Conservation (phyloP, 2,329 filamentous ascomycete species). For the Nemania sp. region DNA sequence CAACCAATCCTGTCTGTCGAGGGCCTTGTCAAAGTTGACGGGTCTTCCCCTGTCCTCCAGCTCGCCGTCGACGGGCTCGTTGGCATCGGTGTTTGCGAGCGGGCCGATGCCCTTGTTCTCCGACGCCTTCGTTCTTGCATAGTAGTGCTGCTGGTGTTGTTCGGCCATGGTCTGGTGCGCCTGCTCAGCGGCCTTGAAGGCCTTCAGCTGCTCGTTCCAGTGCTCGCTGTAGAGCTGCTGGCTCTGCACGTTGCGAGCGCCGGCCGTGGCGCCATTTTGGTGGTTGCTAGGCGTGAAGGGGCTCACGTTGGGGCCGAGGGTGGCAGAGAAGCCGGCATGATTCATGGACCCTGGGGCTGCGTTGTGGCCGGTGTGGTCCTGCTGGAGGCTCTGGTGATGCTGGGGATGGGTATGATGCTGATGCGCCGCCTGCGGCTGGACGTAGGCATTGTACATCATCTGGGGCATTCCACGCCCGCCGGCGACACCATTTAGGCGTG, state of each 20-base stretch:
- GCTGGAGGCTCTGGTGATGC: constrained; percentile 63
- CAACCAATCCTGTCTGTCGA: constrained; percentile 82
- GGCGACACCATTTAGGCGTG: constrained; percentile 74
- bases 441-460: constrained; percentile 67
- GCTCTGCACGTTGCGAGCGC: constrained; percentile 54
- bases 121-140: constrained; percentile 71
- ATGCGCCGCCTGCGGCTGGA: constrained; percentile 45
- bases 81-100: constrained; percentile 53
- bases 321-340: constrained; percentile 66
- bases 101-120: constrained; percentile 71
- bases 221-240: constrained; percentile 64
- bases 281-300: constrained; percentile 59
- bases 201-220: constrained; percentile 84
- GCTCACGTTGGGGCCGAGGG: constrained; percentile 67
- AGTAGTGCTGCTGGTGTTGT: constrained; percentile 68
- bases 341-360: constrained; percentile 61
- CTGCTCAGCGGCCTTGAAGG: constrained; percentile 77
- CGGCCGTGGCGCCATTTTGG: constrained; percentile 60
- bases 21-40: constrained; percentile 67
- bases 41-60: constrained; percentile 62
- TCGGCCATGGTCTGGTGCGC: constrained; percentile 73
- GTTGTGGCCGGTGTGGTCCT: constrained; percentile 60
- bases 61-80: constrained; percentile 58
- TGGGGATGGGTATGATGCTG: constrained; percentile 69
- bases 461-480: constrained; percentile 60